Conservation (phyloP, 1,284 basidiomycete genomes). For the Cerrena zonata region DNA sequence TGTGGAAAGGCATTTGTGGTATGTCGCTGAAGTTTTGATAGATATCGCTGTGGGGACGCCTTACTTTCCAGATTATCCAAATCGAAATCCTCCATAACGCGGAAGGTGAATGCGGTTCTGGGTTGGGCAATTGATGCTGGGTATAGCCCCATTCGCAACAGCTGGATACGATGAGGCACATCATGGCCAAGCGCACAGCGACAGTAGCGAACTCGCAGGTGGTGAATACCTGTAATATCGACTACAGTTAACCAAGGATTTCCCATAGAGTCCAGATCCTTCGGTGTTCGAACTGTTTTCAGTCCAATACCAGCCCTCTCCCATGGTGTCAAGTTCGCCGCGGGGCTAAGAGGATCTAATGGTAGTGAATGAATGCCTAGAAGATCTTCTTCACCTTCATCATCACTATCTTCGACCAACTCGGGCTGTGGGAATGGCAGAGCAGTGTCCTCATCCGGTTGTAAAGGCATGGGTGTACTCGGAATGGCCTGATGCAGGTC, state of each 20-base stretch:
- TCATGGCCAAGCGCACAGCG: not conserved
- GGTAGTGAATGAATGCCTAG: no score
- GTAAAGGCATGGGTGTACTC: not conserved
- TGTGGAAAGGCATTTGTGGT: not conserved
- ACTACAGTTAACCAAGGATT: not conserved
- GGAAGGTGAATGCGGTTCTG: not conserved
- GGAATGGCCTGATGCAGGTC: not conserved
- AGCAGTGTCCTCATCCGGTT: not conserved
- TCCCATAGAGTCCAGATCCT: not conserved
- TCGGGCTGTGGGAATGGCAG: not conserved
- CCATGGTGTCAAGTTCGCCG: no score
- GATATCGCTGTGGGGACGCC: not conserved
- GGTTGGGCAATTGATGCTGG: not conserved
- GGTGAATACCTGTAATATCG: slow-evolving; percentile 1
- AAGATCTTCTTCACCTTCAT: not conserved
- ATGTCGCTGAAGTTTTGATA: not conserved
- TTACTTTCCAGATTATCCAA: not conserved
- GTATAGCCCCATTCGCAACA: not conserved
- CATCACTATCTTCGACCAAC: not conserved
- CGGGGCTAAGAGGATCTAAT: no score
- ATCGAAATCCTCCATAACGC: not conserved
- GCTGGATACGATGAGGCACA: not conserved
- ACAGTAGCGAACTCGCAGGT: not conserved
- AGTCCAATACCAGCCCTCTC: no score
- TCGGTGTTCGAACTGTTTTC: not conserved